Percentiles rank a stretch among this genome's conserved stretches.
phyloP scores from a whole-genome alignment of 164 flowering plant genomes.

The Taxillus chinensis region DNA sequence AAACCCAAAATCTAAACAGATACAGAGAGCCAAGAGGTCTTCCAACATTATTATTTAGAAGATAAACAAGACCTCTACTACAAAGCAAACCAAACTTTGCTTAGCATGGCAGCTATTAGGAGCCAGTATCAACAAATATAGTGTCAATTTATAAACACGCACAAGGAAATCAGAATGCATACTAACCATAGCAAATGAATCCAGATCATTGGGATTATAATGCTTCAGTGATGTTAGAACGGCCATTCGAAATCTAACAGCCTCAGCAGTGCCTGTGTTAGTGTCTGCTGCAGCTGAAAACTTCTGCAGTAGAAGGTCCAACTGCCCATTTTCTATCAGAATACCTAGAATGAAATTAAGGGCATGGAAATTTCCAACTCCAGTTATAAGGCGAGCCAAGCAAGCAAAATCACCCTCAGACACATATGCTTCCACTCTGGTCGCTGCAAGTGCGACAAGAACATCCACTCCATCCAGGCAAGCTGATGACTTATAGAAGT shows the following conservation, averaged over 20 bases:
- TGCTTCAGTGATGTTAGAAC: constrained; percentile 89
- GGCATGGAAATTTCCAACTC: constrained; percentile 96
- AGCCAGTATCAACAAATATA: too few relatives aligned
- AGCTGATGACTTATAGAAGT: constrained; percentile 94
- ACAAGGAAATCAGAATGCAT: background rate
- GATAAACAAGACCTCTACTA: too few relatives aligned
- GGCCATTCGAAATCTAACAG: constrained; percentile 89
- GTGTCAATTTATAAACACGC: too few relatives aligned
- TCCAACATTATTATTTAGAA: too few relatives aligned
- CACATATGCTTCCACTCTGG: constrained; percentile 94
- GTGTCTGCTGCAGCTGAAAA: constrained; percentile 79
- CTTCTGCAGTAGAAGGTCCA: constrained; percentile 92
- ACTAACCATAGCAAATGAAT: constrained; percentile 92
- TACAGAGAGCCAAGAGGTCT: too few relatives aligned
- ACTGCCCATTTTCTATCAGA: constrained; percentile 92
- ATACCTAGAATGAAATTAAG: constrained; percentile 90
- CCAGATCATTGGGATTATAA: constrained; percentile 78
- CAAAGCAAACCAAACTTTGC: too few relatives aligned
- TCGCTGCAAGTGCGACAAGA: constrained; percentile 96
- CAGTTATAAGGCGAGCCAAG: constrained; percentile 93
- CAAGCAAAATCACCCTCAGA: constrained; percentile 95
- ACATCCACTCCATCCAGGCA: constrained; percentile 99
- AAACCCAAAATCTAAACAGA: too few relatives aligned
- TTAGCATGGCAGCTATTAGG: too few relatives aligned
- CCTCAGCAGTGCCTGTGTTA: constrained; percentile 63